phyloP scores from a whole-genome alignment of 75 land plant genomes.

The Pseudotsuga menziesii region DNA sequence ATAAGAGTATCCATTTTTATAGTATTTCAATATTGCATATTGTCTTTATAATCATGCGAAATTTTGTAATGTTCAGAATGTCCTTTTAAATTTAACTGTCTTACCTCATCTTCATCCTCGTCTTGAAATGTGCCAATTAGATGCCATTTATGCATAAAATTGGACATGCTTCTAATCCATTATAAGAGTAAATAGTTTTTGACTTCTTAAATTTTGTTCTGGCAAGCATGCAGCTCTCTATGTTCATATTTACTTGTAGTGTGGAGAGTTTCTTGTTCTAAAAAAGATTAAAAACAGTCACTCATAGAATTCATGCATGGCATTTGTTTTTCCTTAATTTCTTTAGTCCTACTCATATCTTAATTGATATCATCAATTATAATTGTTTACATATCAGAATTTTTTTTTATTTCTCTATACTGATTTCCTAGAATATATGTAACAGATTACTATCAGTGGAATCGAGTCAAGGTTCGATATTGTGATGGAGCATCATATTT shows the following conservation, averaged over 20 bases:
- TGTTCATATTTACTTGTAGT: background rate
- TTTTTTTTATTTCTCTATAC: background rate
- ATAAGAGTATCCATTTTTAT: too few relatives aligned
- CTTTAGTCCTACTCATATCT: background rate
- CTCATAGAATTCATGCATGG: background rate
- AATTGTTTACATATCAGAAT: background rate
- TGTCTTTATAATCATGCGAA: background rate
- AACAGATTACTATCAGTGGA: conserved; percentile 88
- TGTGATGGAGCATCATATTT: conserved; percentile 88
- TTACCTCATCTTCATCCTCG: too few relatives aligned
- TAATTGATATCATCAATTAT: background rate
- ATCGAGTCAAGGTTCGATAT: conserved; percentile 80
- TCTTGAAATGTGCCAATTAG: background rate
- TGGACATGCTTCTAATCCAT: too few relatives aligned
- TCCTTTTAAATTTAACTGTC: background rate
- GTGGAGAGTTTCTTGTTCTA: background rate
- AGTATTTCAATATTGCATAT: background rate
- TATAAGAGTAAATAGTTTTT: background rate
- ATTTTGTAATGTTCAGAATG: background rate
- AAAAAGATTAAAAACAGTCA: background rate
- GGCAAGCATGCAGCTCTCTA: background rate
- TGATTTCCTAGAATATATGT: background rate
- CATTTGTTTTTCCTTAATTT: background rate
- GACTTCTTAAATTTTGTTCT: background rate
- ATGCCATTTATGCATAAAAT: background rate